Evolutionary conservation across 768 basidiomycete genomes (phyloP).

Genomic region (Lentinus brumalis): DNA sequence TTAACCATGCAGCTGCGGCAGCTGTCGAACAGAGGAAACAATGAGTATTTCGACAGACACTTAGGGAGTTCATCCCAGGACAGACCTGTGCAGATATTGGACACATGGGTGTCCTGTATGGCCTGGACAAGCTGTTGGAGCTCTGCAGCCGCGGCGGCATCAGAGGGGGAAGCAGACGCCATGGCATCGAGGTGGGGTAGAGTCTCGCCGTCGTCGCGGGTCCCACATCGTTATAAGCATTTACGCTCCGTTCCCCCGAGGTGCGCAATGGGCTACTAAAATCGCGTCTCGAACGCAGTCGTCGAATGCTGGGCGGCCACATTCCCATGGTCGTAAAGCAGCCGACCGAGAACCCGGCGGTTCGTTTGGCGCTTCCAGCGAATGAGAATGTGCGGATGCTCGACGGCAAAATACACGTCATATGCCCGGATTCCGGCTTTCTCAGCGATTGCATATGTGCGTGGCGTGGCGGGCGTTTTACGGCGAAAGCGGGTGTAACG

Average conservation of each 20-base stretch:
- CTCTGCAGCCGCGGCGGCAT: neutral
- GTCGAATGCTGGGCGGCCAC: neutral
- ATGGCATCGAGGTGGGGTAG: neutral
- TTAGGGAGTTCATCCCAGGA: too few relatives aligned
- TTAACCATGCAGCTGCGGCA: constrained; percentile 7
- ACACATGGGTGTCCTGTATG: neutral
- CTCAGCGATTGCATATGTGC: too few relatives aligned
- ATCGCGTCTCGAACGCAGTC: neutral
- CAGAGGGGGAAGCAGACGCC: neutral
- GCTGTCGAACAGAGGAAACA: neutral
- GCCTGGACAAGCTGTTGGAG: constrained; percentile 7
- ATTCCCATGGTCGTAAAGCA: neutral
- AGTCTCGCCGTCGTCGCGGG: neutral
- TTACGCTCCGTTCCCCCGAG: neutral
- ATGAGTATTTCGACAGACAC: neutral
- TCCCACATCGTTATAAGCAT: neutral
- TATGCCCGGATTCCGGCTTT: too few relatives aligned
- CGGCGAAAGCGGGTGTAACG: too few relatives aligned
- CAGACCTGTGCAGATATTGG: constrained; percentile 12
- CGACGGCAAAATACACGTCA: too few relatives aligned
- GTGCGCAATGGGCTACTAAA: too few relatives aligned
- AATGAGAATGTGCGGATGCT: neutral
- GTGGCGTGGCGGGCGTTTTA: too few relatives aligned
- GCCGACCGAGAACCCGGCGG: neutral
- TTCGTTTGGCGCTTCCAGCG: neutral